Evolutionary conservation across 1,284 basidiomycete genomes (phyloP).

Genomic region (Trichosporon sp.): DNA sequence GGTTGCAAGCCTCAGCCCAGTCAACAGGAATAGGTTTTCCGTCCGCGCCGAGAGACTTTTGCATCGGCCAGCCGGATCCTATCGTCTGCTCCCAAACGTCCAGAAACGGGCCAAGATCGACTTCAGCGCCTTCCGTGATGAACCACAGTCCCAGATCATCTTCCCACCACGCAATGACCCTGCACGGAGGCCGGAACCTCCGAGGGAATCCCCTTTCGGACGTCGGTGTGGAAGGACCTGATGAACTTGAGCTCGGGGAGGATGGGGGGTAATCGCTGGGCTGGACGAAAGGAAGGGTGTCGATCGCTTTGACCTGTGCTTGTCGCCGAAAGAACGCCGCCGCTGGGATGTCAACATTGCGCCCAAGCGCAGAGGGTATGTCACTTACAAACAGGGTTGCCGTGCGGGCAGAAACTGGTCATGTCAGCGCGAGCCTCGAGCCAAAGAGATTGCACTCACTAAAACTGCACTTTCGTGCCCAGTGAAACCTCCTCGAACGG

Average conservation of each 20-base stretch:
- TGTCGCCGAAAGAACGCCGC: constrained; percentile 34
- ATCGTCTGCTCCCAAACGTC: constrained; percentile 33
- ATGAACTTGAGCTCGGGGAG: constrained; percentile 9
- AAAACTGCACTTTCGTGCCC: constrained; percentile 22
- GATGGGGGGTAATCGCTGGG: background rate
- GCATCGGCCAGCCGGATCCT: constrained; percentile 18
- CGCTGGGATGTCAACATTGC: constrained; percentile 20
- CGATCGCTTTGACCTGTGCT: constrained; percentile 38
- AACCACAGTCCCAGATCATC: constrained; percentile 42
- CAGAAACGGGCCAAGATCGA: constrained; percentile 13
- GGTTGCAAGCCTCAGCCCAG: constrained; percentile 36
- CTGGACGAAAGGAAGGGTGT: constrained; percentile 26
- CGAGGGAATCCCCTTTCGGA: constrained; percentile 3
- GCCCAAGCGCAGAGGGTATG: too few relatives aligned
- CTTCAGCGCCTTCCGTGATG: constrained; percentile 24
- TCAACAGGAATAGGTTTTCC: background rate
- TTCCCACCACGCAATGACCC: constrained; percentile 46
- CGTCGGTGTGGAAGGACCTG: constrained; percentile 14
- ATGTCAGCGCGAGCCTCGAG: constrained; percentile 7
- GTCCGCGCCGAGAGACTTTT: background rate
- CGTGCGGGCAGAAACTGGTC: constrained; percentile 28
- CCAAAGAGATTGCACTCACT: constrained; percentile 19
- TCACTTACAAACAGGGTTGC: constrained; percentile 25
- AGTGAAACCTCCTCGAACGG: constrained; percentile 21
- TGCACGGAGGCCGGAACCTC: constrained; percentile 24